Conservation (phyloP, 225 moss, liverwort and hornwort species). For the Pleurozium schreberi region DNA sequence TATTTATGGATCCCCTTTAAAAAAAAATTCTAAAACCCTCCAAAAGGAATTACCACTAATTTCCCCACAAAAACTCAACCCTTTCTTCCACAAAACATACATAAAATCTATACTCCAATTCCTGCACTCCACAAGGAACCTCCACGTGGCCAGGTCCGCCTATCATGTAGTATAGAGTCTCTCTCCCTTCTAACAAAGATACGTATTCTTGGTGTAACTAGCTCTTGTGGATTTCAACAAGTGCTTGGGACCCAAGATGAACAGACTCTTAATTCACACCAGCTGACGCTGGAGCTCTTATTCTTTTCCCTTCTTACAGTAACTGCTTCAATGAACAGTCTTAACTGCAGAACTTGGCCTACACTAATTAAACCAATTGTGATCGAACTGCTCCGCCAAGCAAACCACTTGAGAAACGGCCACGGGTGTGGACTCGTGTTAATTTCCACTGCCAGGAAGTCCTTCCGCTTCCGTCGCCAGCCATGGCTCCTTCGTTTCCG, state of each 20-base stretch:
- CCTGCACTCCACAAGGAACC: neutral
- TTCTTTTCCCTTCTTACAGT: neutral
- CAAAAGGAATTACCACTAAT: no score
- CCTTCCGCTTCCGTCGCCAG: no score
- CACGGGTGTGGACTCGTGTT: neutral
- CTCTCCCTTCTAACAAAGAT: neutral
- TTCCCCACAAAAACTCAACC: neutral
- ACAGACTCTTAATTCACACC: neutral
- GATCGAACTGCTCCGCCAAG: neutral
- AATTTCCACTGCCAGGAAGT: no score
- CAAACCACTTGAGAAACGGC: neutral
- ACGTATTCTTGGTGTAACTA: neutral
- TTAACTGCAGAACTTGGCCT: neutral
- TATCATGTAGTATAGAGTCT: neutral
- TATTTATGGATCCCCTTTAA: neutral
- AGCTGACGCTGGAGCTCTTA: neutral
- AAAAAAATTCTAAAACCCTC: neutral
- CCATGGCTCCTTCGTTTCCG: no score
- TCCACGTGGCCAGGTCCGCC: fast-evolving
- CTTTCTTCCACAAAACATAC: neutral
- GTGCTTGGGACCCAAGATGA: neutral
- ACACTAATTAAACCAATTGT: no score
- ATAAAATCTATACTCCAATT: neutral
- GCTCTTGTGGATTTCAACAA: neutral
- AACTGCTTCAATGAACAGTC: no score